A percentile compares a stretch with the other conserved stretches of the same genome.
Evolutionary conservation across 805 yeast species (phyloP).

Genomic region (Wickerhamiella sorbophila): DNA sequence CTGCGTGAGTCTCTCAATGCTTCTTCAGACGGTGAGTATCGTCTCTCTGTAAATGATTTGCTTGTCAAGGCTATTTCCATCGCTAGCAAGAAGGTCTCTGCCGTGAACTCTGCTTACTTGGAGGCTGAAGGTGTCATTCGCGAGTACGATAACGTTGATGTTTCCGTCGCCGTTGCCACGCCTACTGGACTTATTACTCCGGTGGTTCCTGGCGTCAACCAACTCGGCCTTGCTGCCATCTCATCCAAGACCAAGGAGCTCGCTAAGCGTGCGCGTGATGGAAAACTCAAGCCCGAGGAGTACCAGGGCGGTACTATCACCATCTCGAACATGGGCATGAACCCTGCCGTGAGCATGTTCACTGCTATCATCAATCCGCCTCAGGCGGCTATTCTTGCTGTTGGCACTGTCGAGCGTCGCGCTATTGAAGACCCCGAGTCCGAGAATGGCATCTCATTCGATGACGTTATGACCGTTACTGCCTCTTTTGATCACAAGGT

Average conservation of each 20-base stretch:
- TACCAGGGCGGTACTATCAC: conserved; percentile 99
- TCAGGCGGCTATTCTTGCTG: conserved; percentile 84
- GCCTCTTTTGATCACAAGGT: conserved; percentile 98
- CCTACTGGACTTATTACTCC: conserved; percentile 97
- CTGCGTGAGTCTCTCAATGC: conserved; percentile 83
- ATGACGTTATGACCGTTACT: conserved; percentile 78
- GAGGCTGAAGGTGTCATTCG: conserved; percentile 81
- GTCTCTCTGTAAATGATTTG: conserved; percentile 85
- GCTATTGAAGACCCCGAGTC: conserved; percentile 87
- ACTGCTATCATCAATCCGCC: conserved; percentile 98
- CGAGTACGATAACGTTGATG: conserved; percentile 83
- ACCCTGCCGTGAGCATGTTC: conserved; percentile 80
- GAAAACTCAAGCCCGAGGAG: conserved; percentile 89
- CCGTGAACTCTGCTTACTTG: conserved; percentile 87
- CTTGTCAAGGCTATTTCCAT: conserved; percentile 86
- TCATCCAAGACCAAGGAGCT: conserved; percentile 78
- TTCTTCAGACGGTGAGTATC: conserved; percentile 71
- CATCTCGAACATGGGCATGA: conserved; percentile 98
- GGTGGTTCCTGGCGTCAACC: conserved; percentile 74
- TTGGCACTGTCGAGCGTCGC: conserved; percentile 82
- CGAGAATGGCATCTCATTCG: conserved; percentile 85
- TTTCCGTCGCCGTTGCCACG: conserved; percentile 96
- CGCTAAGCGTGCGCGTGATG: conserved; percentile 90
- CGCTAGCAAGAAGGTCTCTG: conserved; percentile 84
- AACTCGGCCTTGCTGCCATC: conserved; percentile 72